Evolutionary conservation across 2,329 filamentous ascomycete genomes (phyloP), one percentile per base, ranked within the genome.

Genomic region (Paecilomyces dactylethromorphus): DNA sequence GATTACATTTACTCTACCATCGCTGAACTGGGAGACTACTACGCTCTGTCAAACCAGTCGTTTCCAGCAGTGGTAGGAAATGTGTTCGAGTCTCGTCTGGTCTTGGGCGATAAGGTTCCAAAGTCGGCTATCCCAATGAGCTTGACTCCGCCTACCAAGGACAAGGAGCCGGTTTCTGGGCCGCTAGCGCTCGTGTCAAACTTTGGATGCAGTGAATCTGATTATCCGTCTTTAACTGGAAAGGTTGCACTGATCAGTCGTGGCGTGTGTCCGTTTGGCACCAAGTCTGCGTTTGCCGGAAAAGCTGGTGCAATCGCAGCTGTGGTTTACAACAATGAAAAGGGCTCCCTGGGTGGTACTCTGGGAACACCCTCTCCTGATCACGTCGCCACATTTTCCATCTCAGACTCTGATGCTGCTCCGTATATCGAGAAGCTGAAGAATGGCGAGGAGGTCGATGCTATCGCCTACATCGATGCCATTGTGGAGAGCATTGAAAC

Each of bases 311-410:
- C 90, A 4, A 72, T 84, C 3, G 90, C 86, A 1, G 88, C 87
- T 0, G 75, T 94, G 13, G 80, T 94, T 55, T 92, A 90, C 76
- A 91, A 93, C 78, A 88, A 87, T 64, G 84, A 85, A 2, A 74
- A 81, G 1, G 88, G 84, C 1, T 71, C 76, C 3, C 74, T 91
- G 0, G 80, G 82, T 55, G 90, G 89, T 49, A 92, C 89, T 0
- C 79, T 94, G 3, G 89, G 87, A 11, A 79, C 76, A 0, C 85
- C 87, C 0, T 58, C 59, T 10, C 76, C 80, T 11, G 66, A 85
- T 56, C 83, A 76, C 1, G 70, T 76, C 29, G 77, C 89, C 0
- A 90, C 86, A 1, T 86, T 91, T 59, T 87, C 87, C 1, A 76
- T 93, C 24, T 82, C 82, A 1, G 79, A 82, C 21, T 76, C 79